phyloP scores from a whole-genome alignment of 176 grass and related monocot species.

The Alopecurus myosuroides region DNA sequence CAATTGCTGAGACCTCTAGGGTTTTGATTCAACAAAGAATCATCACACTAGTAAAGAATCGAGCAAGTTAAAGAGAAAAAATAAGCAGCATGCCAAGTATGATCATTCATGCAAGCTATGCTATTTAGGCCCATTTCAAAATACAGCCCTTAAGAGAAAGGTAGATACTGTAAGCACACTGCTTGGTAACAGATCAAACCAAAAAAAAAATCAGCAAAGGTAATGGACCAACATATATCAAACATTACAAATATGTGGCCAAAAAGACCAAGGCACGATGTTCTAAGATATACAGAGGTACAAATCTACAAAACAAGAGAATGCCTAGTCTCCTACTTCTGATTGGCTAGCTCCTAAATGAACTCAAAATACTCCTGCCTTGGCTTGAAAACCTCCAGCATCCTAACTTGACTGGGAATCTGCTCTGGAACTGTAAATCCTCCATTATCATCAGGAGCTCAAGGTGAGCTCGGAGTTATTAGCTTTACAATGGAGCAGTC shows the following conservation, averaged over 20 bases:
- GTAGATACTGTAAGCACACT: neutral
- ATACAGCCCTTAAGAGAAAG: neutral
- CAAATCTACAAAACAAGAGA: constrained; percentile 35
- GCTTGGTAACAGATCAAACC: neutral
- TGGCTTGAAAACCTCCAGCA: constrained; percentile 7
- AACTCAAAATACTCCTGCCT: neutral
- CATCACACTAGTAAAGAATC: neutral
- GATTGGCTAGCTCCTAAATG: constrained; percentile 27
- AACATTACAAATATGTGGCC: constrained; percentile 33
- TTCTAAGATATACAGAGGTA: constrained; percentile 42
- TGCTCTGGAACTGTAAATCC: constrained; percentile 4
- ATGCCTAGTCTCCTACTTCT: constrained; percentile 12
- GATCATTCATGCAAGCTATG: neutral
- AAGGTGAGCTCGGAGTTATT: constrained; percentile 26
- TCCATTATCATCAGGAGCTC: constrained; percentile 29
- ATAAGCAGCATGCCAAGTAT: neutral
- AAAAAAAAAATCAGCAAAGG: neutral
- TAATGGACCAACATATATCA: constrained; percentile 15
- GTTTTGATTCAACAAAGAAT: neutral
- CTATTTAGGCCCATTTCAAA: neutral
- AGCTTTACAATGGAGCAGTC: constrained; percentile 16
- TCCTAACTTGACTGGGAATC: constrained; percentile 24
- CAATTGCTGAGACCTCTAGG: neutral
- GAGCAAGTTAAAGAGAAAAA: neutral
- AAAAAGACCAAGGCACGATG: constrained; percentile 16